These are phyloP conservation scores for Trichoderma atroviride DNA, from an alignment of 2,329 filamentous ascomycete species.

Conservation along the genomic window DNA sequence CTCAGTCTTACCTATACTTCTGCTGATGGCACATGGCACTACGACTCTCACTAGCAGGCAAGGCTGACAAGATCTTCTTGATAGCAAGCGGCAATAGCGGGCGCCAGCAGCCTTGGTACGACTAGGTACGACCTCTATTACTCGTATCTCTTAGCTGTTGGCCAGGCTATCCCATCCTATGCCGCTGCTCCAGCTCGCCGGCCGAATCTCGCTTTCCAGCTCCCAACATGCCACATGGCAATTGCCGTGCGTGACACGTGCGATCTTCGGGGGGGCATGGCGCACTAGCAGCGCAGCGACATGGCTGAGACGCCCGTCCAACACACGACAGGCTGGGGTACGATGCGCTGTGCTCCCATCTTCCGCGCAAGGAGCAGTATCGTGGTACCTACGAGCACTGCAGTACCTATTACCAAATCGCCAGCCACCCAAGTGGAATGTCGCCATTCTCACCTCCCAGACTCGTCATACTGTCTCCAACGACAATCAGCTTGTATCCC, in stretches of 20 bases:
- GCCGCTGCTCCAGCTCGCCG: not conserved
- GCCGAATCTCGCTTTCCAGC: constrained; percentile 14
- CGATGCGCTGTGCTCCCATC: not conserved
- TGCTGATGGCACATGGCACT: not conserved
- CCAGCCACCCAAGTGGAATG: not conserved
- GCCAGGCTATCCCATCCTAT: not conserved
- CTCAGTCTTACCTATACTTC: not conserved
- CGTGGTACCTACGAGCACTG: not conserved
- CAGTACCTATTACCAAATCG: not conserved
- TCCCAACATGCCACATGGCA: constrained; percentile 26
- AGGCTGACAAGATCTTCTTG: not conserved
- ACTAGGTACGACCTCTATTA: not conserved
- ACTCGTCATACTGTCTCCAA: not conserved
- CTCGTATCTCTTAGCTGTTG: not conserved
- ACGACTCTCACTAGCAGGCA: not conserved
- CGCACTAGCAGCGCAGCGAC: constrained; percentile 14
- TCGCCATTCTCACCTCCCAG: not conserved
- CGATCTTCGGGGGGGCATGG: constrained; percentile 24
- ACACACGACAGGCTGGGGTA: not conserved
- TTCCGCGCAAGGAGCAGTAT: not conserved
- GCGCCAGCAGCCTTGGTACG: not conserved
- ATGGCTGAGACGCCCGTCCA: constrained; percentile 5
- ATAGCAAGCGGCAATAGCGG: not conserved
- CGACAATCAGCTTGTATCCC: not conserved
- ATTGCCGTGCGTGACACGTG: constrained; percentile 28